These are phyloP conservation scores for Circinella umbellata DNA, from an alignment of 371 early-diverging fungal species.

Conservation along the genomic window DNA sequence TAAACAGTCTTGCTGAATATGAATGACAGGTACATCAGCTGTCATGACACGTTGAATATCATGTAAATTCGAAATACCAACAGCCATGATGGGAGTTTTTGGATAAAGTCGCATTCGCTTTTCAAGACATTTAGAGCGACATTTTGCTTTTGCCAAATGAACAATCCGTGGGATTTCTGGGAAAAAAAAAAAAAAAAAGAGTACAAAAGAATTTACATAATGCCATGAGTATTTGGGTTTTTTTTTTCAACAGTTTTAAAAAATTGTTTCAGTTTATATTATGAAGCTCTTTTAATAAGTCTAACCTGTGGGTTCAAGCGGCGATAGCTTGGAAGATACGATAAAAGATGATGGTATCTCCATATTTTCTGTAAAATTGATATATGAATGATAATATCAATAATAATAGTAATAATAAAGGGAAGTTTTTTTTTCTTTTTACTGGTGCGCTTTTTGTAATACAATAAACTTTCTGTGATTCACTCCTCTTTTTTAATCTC, in stretches of 20 bases:
- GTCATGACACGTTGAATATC: constrained; percentile 31
- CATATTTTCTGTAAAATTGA: not conserved
- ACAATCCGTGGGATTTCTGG: constrained; percentile 31
- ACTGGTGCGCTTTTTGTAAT: too few relatives aligned
- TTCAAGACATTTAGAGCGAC: constrained; percentile 21
- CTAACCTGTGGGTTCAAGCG: constrained; percentile 30
- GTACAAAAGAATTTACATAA: too few relatives aligned
- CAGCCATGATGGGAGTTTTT: constrained; percentile 27
- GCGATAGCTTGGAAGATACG: constrained; percentile 39
- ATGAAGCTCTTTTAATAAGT: not conserved
- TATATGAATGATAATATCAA: too few relatives aligned
- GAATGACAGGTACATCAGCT: constrained; percentile 39
- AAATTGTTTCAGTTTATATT: too few relatives aligned
- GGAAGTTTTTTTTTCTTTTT: too few relatives aligned
- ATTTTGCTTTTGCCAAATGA: constrained; percentile 21
- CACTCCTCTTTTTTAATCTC: too few relatives aligned
- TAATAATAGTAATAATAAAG: too few relatives aligned
- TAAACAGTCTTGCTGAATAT: constrained; percentile 36
- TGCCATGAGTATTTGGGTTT: too few relatives aligned
- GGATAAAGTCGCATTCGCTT: constrained; percentile 20
- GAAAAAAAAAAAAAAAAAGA: too few relatives aligned
- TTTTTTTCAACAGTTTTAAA: too few relatives aligned
- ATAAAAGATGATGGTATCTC: constrained; percentile 29
- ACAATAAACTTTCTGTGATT: too few relatives aligned
- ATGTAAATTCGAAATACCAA: constrained; percentile 45